Conservation (phyloP, 1,284 basidiomycete species). For the Schizopora paradoxa region DNA sequence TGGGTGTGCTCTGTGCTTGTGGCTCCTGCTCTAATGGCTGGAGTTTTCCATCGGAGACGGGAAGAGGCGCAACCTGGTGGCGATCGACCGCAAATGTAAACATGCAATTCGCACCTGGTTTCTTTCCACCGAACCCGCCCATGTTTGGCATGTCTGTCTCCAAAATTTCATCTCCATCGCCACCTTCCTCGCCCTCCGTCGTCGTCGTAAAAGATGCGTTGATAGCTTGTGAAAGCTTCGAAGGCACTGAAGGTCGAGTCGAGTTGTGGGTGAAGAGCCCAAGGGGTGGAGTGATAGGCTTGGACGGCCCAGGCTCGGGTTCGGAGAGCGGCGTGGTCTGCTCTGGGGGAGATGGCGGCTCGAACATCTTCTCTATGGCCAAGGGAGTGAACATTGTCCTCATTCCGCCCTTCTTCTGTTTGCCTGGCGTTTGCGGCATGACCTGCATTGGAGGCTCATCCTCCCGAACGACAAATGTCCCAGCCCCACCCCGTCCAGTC, state of each 20-base stretch:
- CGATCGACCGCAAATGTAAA: slow-evolving; percentile 78
- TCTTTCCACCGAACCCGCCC: slow-evolving; percentile 27
- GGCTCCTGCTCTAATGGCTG: slow-evolving; percentile 4
- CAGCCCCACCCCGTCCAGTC: slow-evolving; percentile 34
- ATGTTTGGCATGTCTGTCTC: slow-evolving; percentile 31
- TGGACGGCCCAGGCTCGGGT: slow-evolving; percentile 31
- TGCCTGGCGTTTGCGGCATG: slow-evolving; percentile 59
- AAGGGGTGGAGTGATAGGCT: slow-evolving; percentile 6
- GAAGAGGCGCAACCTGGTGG: slow-evolving; percentile 33
- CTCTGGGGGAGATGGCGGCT: slow-evolving; percentile 74
- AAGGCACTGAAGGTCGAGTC: slow-evolving; percentile 12
- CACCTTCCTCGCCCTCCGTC: slow-evolving; percentile 1
- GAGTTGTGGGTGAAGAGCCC: too few relatives aligned
- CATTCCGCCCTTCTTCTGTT: slow-evolving; percentile 52
- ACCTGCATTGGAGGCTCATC: slow-evolving; percentile 53
- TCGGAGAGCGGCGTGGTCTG: slow-evolving; percentile 26
- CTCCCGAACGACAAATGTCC: slow-evolving; percentile 79
- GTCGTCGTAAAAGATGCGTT: slow-evolving; percentile 17
- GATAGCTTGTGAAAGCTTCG: slow-evolving; percentile 25
- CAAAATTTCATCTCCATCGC: slow-evolving; percentile 24
- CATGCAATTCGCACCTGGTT: slow-evolving; percentile 41
- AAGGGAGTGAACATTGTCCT: slow-evolving; percentile 85
- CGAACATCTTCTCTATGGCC: slow-evolving; percentile 84
- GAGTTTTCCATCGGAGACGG: slow-evolving; percentile 1
- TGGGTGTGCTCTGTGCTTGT: slow-evolving; percentile 51